Conservation (phyloP, 768 basidiomycete genomes). For the Hortiboletus flavorubellus region DNA sequence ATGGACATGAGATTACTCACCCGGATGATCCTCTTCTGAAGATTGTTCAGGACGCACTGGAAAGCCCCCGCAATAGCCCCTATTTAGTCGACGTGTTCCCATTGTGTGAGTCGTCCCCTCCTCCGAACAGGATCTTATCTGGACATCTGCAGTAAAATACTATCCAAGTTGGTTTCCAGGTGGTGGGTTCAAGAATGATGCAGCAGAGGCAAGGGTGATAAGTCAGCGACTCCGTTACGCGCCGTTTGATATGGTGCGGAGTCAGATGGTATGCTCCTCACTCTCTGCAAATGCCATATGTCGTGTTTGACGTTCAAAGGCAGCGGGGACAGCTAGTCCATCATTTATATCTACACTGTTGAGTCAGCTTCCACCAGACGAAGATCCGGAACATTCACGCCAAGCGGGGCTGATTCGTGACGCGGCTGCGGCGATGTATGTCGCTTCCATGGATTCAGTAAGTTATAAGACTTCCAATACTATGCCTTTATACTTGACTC, state of each 20-base stretch:
- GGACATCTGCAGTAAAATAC: slow-evolving; percentile 3
- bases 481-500: background rate
- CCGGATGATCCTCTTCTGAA: slow-evolving; percentile 2
- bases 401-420: slow-evolving; percentile 13
- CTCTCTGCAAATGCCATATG: background rate
- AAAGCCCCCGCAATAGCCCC: background rate
- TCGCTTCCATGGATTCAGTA: slow-evolving; percentile 13
- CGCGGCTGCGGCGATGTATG: slow-evolving; percentile 8
- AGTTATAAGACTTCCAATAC: background rate
- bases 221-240: background rate
- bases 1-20: slow-evolving; percentile 4
- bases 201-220: background rate
- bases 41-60: slow-evolving; percentile 2
- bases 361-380: slow-evolving; percentile 7
- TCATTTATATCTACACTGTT: slow-evolving; percentile 12
- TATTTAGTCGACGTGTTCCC: slow-evolving; percentile 10
- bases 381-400: slow-evolving; percentile 2
- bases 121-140: background rate
- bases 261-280: slow-evolving; percentile 4
- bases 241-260: slow-evolving; percentile 9
- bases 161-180: slow-evolving; percentile 17
- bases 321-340: slow-evolving; percentile 3
- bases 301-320: background rate
- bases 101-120: background rate
- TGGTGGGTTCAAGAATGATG: slow-evolving; percentile 8